Base-by-base conservation (phyloP, 2,329 filamentous ascomycete species). In the Phaeosphaeriaceae sp. region DNA sequence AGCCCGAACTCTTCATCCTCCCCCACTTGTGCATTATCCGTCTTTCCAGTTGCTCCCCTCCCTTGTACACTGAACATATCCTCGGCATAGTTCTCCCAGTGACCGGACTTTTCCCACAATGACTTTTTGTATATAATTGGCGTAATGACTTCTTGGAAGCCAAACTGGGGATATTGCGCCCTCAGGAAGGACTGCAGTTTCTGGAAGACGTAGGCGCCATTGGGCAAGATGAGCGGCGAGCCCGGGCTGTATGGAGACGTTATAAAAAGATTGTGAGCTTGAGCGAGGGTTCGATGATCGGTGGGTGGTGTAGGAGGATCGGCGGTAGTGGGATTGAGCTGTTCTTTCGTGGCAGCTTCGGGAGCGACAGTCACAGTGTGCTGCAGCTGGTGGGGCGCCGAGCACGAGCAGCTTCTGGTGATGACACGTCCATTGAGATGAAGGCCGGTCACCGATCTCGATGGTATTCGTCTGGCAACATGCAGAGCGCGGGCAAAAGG, bases 111-210 rank as follows among this genome's bases (percentile, higher is more conserved):
- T 69, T 91, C 88, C 93, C 92, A 96, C 27, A 96, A 80, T 6
- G 90, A 88, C 75, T 91, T 91, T 73, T 96, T 96, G 82, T 95
- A 96, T 72, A 96, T 95, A 49, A 89, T 95, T 1, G 93, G 92
- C 7, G 92, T 95, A 67, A 96, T 88, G 63, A 96, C 92, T 76
- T 96, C 92, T 65, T 93, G 85, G 74, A 94, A 96, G 58, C 92
- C 92, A 78, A 94, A 95, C 63, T 88, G 86, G 24, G 89, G 86
- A 72, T 96, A 96, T 73, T 96, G 92, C 58, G 89, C 88, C 62
- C 92, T 90, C 55, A 96, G 83, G 72, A 95, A 96, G 45, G 89
- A 85, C 58, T 92, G 87, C 21, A 96, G 86, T 54, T 91, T 90
- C 73, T 95, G 93, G 81, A 96, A 93, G 67, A 96, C 86, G 56